Base-by-base conservation (phyloP, 2,329 filamentous ascomycete genomes). In the Colletotrichum sp. region DNA sequence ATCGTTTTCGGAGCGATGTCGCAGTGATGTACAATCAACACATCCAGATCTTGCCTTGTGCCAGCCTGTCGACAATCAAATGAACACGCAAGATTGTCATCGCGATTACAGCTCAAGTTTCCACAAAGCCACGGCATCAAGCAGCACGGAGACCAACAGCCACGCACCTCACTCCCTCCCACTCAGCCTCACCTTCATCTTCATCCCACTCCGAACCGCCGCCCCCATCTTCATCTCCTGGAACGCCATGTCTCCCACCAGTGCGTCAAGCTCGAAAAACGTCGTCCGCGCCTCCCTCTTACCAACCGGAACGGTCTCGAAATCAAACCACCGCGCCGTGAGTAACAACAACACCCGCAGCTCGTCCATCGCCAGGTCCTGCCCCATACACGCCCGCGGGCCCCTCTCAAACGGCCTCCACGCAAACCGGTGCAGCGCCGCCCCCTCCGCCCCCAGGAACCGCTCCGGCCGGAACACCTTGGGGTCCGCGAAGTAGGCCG, bases 401-500 rank as follows among this genome's bases (percentile, higher is more conserved):
- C 84, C 85, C 13, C 79, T 71, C 70, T 86, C 84, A 56, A 86
- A 86, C 0, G 84, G 71, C 34, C 74, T 30, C 74, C 74, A 76
- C 6, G 71, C 74, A 8, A 70, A 76, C 3, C 74, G 74, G 32
- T 70, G 74, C 32, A 65, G 58, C 66, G 64, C 55, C n/a, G 71
- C 64, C 18, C 71, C 71, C 56, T 73, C 71, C 16, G 68, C 64
- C 56, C 71, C 79, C 14, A 87, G 78, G 79, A 84, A 88, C 24
- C 86, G 81, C 55, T 86, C 84, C 0, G 86, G 86, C 3, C 86
- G 75, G 79, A 87, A 88, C 7, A 78, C 77, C 30, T 81, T 73
- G 3, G 83, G 81, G 7, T 84, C 78, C 2, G 81, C 81, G 83
- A 85, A 88, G 79, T 84, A 81, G 13, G 77, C 76, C 5, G 80